Evolutionary conservation across 441 rosid genomes (phyloP).

Genomic region (Pelargonium myrrhifolium): DNA sequence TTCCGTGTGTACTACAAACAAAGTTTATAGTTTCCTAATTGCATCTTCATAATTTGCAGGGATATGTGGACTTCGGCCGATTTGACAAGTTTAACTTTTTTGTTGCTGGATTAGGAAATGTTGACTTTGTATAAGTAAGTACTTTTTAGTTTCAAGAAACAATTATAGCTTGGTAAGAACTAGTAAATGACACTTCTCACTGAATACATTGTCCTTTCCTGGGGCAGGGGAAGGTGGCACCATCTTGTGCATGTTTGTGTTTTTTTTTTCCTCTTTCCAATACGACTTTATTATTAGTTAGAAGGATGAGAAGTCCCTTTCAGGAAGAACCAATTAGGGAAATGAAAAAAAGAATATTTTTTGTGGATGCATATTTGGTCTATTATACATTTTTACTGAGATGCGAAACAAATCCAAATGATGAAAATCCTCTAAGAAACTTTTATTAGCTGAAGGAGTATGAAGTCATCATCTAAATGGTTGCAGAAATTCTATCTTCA

Average conservation of each 20-base stretch:
- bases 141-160: conserved; percentile 13
- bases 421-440: not conserved
- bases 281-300: not conserved
- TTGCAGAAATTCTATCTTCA: no score
- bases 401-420: not conserved
- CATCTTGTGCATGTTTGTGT: not conserved
- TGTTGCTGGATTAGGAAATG: conserved; percentile 47
- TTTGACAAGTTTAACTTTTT: conserved; percentile 61
- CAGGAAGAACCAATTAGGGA: not conserved
- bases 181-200: not conserved
- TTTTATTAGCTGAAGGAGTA: no score
- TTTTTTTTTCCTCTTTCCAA: not conserved
- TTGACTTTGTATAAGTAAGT: conserved; percentile 68
- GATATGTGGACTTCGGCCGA: conserved; percentile 76
- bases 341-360: not conserved
- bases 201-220: not conserved
- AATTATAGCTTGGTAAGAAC: conserved; percentile 4
- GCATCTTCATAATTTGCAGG: conserved; percentile 39
- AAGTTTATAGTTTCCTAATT: not conserved
- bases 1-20: not conserved
- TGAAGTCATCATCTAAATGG: no score
- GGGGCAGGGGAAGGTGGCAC: conserved; percentile 1
- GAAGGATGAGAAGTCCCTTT: conserved; percentile 8
- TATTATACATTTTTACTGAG: not conserved
- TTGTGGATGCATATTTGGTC: no score